phyloP scores from a whole-genome alignment of 2,329 filamentous ascomycete species.

The Alternaria solani region DNA sequence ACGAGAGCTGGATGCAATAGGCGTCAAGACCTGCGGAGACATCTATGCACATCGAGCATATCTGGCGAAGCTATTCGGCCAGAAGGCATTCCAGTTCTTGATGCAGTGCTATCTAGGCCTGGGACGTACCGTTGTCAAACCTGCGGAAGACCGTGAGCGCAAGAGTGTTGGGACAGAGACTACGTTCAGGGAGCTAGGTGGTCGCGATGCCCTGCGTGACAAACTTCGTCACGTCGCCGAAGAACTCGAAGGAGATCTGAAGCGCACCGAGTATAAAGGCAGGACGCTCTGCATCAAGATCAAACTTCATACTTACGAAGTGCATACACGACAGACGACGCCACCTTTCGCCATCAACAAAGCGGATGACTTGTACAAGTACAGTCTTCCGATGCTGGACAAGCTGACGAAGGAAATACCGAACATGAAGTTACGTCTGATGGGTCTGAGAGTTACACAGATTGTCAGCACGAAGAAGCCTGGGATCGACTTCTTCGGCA shows the following conservation, averaged over 20 bases:
- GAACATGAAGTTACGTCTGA: conserved; percentile 78
- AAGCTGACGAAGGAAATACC: conserved; percentile 87
- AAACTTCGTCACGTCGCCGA: conserved; percentile 84
- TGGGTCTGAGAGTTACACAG: conserved; percentile 89
- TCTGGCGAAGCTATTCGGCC: conserved; percentile 81
- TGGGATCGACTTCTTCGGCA: conserved; percentile 82
- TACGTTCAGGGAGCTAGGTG: conserved; percentile 83
- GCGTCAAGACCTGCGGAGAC: conserved; percentile 87
- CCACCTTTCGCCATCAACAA: conserved; percentile 74
- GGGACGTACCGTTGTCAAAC: conserved; percentile 83
- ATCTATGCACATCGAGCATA: conserved; percentile 80
- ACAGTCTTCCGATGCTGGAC: conserved; percentile 79
- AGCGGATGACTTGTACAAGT: conserved; percentile 84
- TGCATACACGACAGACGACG: conserved; percentile 81
- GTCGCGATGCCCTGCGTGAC: conserved; percentile 71
- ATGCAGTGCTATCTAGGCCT: conserved; percentile 85
- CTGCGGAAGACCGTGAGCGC: conserved; percentile 86
- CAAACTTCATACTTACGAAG: conserved; percentile 93
- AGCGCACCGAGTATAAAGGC: conserved; percentile 81
- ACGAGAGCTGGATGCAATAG: conserved; percentile 85
- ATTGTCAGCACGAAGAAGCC: conserved; percentile 85
- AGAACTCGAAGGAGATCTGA: conserved; percentile 86
- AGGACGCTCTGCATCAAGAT: conserved; percentile 91
- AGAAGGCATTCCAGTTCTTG: conserved; percentile 89
- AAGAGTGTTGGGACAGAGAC: conserved; percentile 95